phyloP scores from a whole-genome alignment of 129 eudicot species.

The Centella asiatica region DNA sequence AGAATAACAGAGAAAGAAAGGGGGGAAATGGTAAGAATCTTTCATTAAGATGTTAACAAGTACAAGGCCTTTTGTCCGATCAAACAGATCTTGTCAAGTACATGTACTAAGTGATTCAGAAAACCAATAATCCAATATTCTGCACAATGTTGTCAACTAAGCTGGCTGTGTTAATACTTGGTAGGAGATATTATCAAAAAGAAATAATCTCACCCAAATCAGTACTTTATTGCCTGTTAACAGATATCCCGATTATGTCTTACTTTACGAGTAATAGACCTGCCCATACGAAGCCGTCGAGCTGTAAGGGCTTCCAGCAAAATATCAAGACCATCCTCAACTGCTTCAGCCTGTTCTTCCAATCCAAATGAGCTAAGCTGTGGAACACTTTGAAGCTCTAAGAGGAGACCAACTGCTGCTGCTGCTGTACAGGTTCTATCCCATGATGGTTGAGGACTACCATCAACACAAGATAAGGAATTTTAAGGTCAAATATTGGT shows the following conservation, averaged over 20 bases:
- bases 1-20: too few relatives aligned
- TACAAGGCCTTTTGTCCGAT: too few relatives aligned
- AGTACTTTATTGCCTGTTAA: slow-evolving; percentile 14
- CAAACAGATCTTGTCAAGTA: neutral
- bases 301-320: slow-evolving; percentile 63
- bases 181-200: slow-evolving; percentile 8
- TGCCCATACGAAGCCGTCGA: slow-evolving; percentile 82
- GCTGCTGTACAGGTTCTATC: slow-evolving; percentile 98
- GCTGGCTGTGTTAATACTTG: neutral
- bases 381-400: slow-evolving; percentile 61
- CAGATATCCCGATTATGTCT: slow-evolving; percentile 49
- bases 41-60: too few relatives aligned
- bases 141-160: neutral
- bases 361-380: slow-evolving; percentile 44
- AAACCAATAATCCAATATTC: too few relatives aligned
- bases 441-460: slow-evolving; percentile 98
- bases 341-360: slow-evolving; percentile 63
- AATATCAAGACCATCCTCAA: slow-evolving; percentile 55
- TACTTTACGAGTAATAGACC: slow-evolving; percentile 67
- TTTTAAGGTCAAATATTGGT: too few relatives aligned
- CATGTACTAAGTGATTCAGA: neutral
- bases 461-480: slow-evolving; percentile 2
- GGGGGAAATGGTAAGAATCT: too few relatives aligned
- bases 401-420: slow-evolving; percentile 79
- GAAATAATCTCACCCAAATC: neutral